These are phyloP conservation scores for Acanthamoeba divionensis DNA, from an alignment of 208 protist genomes.

Conservation along the genomic window DNA sequence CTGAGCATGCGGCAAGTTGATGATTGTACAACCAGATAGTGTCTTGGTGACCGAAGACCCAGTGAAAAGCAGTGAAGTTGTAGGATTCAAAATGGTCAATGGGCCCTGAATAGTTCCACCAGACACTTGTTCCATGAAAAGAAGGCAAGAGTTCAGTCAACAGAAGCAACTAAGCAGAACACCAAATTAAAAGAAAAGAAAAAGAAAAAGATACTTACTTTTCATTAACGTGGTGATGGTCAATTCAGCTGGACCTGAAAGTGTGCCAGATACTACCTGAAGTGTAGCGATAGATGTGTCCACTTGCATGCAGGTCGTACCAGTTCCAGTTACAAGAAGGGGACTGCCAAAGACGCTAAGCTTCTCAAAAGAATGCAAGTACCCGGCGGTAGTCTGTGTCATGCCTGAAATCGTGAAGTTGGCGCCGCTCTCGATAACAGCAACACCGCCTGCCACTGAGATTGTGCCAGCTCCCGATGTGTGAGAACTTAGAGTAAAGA, in stretches of 20 bases:
- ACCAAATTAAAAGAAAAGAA: too few species aligned
- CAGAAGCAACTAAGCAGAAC: too few species aligned
- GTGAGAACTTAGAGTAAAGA: neutral
- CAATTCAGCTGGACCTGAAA: neutral
- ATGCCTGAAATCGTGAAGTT: neutral
- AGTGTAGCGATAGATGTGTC: neutral
- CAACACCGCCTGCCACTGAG: neutral
- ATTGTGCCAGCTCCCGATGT: neutral
- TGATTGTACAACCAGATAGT: neutral
- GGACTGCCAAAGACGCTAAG: neutral
- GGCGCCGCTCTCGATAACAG: conserved; percentile 23
- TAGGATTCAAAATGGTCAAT: neutral
- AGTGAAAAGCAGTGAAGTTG: neutral
- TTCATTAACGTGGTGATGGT: neutral
- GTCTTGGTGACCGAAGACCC: neutral
- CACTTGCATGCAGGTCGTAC: neutral
- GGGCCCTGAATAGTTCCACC: neutral
- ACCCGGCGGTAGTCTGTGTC: neutral
- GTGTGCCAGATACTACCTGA: neutral
- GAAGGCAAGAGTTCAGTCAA: too few species aligned
- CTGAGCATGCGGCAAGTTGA: neutral
- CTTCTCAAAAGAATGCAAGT: neutral
- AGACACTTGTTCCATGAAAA: neutral
- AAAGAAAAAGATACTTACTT: too few species aligned
- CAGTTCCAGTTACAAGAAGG: neutral